Base-by-base conservation (phyloP, 2,329 filamentous ascomycete genomes). In the Colletotrichum tamarilloi region DNA sequence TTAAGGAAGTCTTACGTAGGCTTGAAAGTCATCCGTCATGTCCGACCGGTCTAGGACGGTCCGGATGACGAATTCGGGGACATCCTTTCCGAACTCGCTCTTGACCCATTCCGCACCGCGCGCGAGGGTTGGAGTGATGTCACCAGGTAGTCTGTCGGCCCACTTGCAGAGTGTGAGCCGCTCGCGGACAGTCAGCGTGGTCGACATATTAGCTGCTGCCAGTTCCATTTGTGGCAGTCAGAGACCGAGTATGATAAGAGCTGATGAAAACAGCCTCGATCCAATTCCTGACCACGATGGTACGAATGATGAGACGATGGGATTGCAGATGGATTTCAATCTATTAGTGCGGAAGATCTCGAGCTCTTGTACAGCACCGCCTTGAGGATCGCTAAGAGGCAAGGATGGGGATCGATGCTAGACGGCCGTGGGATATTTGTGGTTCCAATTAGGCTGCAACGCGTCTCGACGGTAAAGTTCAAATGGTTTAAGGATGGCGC, bases 121-220 rank as follows among this genome's bases (percentile, higher is more conserved):
- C 11, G 53, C 30, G 35, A 71, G 35, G n/a, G 59, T 70, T 2
- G 66, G 70, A 24, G 70, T 70, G 9, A 11, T 58, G 12, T 38
- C 22, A 32, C 28, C 56, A 42, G 38, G 38, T 19, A 24, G 14
- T 7, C 16, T 58, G 5, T 62, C 16, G 11, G 57, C 38, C 70
- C 70, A 73, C 19, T 65, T 55, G 22, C 24, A 16, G 8, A 73
- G 42, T 14, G 53, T 42, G 9, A 73, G 59, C 60, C 42, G 63
- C 8, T 73, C 38, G 16, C 32, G 32, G 19, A 59, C 66, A n/a
- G 53, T 70, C 30, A 70, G 46, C 24, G 24, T 30, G n/a, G 32
- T 28, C 3, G 66, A 59, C 53, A 65, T 64, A 28, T 8, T 19
- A 3, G 28, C n/a, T 22, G 28, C 28, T 57, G 12, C 7, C 24